Evolutionary conservation across 1,139 yeast genomes (phyloP), one percentile per base, ranked within the genome.

Genomic region (Geotrichum candidum): DNA sequence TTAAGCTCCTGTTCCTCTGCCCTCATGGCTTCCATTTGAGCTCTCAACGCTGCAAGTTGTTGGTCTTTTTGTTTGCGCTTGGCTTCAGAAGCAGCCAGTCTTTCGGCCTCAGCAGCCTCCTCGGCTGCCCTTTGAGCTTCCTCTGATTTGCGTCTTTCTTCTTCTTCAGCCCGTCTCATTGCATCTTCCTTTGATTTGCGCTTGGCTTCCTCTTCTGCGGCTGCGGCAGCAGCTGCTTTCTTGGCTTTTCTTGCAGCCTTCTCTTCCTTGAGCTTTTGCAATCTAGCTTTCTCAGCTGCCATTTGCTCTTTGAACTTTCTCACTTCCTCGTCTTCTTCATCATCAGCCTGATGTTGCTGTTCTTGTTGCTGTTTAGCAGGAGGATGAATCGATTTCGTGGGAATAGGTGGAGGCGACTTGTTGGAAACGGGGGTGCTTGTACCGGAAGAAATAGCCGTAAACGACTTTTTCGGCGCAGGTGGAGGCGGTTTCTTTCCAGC

Each of bases 21-120:
- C 68, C 72, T 66, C 69, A 80, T 72, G 71, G 84, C 85, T 65
- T 84, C 86, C 86, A 85, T 83, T 74, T 89, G 88, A 65, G 80
- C 83, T 69, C 78, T 81, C 63, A 86, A 75, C 62, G 80, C 81
- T 0, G 88, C 89, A 65, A 85, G 74, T 58, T 86, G 78, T 51
- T 81, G 86, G 65, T 84, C 89, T 68, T 82, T 80, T 64, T 76
- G 75, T 64, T 57, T 52, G 29, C 56, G 15, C 46, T 45, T 54
- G 2, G 51, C 58, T 31, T 56, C 58, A 48, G 58, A 53, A 18
- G 31, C 52, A 41, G 52, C 27, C 33, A 38, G 51, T 27, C 25
- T 50, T 56, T 15, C 61, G 29, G 33, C 53, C 51, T 62, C 66
- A 29, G 56, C 64, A 53, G 25, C 50, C 54, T 62, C 66, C 15